Evolutionary conservation across 202 grass and related monocot genomes (phyloP), one percentile per base, ranked within the genome.

Genomic region (Hordeum pubiflorum): DNA sequence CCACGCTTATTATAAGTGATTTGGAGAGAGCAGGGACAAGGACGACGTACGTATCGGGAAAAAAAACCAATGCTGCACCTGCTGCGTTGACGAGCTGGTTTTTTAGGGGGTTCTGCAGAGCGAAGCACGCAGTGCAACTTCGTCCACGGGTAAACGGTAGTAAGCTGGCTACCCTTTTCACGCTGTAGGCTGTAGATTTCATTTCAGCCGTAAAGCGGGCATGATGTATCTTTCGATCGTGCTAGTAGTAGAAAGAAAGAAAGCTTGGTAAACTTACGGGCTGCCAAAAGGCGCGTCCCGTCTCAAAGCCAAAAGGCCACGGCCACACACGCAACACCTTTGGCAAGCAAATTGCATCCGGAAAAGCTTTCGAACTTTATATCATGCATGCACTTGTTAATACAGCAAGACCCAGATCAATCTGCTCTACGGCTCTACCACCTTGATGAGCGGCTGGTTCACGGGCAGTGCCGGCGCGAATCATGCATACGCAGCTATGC

Each of bases 181-280:
- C 29, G 58, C 70, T 31, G 31, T 56, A 56, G 31, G 58, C 70
- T 31, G 31, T 56, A 56, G 31, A 40, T 75, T 56, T 75, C 46
- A 0, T 50, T 54, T 54, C 29, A 65, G 44, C 70, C 22, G 54
- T 9, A 66, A 66, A 58, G 4, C 4, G 65, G 56, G 26, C 36
- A 69, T 48, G 24, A 46, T 48, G 7, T 34, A 7, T 32, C 13
- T 46, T 13, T 24, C 11, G 44, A 24, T 66, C 18, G 4, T 46
- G 36, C 52, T 52, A 38, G 7, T 52, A 38, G 7, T 8, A 7
- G 48, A 52, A 52, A 52, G 48, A 48, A 48, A 48, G 44, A 5
- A 83, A 75, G 75, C 50, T 18, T 10, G 31, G 72, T 41, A 67
- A 76, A 58, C 46, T 82, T 50, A 84, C 26, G 52, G 37, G 26